Conservation (phyloP, 1,284 basidiomycete genomes). For the Cryptococcus amylolentus region DNA sequence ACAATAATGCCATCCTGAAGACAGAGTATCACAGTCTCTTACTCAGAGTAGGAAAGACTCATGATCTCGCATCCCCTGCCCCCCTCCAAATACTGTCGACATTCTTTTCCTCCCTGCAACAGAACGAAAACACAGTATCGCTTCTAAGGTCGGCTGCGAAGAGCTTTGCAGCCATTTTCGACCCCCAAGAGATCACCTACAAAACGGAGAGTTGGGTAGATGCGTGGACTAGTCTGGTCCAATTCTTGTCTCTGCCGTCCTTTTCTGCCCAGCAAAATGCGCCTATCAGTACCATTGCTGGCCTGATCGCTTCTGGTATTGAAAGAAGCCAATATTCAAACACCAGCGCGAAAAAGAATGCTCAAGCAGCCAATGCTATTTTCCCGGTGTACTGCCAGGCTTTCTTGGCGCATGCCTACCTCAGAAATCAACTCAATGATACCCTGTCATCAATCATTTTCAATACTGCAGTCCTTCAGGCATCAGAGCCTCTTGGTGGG, state of each 20-base stretch:
- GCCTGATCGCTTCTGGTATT: constrained; percentile 1
- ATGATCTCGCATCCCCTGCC: neutral
- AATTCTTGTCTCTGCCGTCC: constrained; percentile 4
- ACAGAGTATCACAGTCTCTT: constrained; percentile 25
- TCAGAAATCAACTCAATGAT: constrained; percentile 13
- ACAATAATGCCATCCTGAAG: constrained; percentile 15
- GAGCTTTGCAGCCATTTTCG: constrained; percentile 17
- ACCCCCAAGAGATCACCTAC: neutral
- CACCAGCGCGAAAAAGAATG: constrained; percentile 34
- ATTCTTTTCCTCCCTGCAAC: constrained; percentile 10
- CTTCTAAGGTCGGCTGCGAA: neutral
- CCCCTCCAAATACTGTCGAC: constrained; percentile 19
- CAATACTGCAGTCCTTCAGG: constrained; percentile 22
- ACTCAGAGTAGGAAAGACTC: neutral
- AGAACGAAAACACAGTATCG: neutral
- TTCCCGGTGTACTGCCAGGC: constrained; percentile 23
- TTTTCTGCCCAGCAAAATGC: neutral
- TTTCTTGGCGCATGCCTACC: constrained; percentile 11
- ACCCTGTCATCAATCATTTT: constrained; percentile 25
- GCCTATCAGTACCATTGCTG: neutral
- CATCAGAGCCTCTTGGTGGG: constrained; percentile 19
- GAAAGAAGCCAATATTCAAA: constrained; percentile 3
- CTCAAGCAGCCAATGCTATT: constrained; percentile 13
- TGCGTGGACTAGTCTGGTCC: constrained; percentile 19
- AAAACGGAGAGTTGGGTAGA: constrained; percentile 37